These are phyloP conservation scores for Trametes sanguinea DNA, from an alignment of 768 basidiomycete species.

Conservation along the genomic window DNA sequence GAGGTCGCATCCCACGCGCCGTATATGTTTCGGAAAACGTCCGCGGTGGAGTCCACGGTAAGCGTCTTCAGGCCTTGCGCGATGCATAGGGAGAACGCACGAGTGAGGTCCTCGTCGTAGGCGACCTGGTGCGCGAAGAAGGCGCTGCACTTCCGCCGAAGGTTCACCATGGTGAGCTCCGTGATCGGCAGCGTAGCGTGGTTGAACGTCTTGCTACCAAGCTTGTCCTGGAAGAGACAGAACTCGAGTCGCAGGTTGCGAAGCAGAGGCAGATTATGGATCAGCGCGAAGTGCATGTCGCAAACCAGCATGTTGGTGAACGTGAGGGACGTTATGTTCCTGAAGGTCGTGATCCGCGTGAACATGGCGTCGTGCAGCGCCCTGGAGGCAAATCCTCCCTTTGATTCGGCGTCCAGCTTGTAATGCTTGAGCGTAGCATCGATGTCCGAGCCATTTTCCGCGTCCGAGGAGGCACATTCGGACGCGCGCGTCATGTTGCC, in stretches of 20 bases:
- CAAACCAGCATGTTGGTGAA: conserved; percentile 43
- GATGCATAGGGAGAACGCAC: conserved; percentile 36
- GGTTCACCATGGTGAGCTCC: conserved; percentile 42
- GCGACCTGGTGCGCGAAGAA: conserved; percentile 16
- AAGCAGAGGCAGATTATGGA: conserved; percentile 42
- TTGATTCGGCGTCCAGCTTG: conserved; percentile 3
- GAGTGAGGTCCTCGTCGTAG: conserved; percentile 23
- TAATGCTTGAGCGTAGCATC: conserved; percentile 16
- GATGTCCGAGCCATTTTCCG: background rate
- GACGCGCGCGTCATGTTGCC: background rate
- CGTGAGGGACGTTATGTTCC: conserved; percentile 39
- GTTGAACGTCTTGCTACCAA: conserved; percentile 20
- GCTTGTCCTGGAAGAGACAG: conserved; percentile 36
- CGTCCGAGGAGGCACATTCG: background rate
- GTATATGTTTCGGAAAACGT: conserved; percentile 38
- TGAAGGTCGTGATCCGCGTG: conserved; percentile 33
- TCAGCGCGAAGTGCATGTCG: conserved; percentile 35
- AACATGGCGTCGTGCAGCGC: conserved; percentile 24
- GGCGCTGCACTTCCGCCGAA: conserved; percentile 30
- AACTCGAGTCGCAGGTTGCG: conserved; percentile 44
- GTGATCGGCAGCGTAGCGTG: conserved; percentile 44
- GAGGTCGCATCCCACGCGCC: conserved; percentile 15
- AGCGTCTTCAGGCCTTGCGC: conserved; percentile 41
- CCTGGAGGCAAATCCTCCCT: conserved; percentile 11
- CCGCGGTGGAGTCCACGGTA: conserved; percentile 46